Conservation (phyloP, 2,329 filamentous ascomycete genomes). For the Ramularia collo-cygni region DNA sequence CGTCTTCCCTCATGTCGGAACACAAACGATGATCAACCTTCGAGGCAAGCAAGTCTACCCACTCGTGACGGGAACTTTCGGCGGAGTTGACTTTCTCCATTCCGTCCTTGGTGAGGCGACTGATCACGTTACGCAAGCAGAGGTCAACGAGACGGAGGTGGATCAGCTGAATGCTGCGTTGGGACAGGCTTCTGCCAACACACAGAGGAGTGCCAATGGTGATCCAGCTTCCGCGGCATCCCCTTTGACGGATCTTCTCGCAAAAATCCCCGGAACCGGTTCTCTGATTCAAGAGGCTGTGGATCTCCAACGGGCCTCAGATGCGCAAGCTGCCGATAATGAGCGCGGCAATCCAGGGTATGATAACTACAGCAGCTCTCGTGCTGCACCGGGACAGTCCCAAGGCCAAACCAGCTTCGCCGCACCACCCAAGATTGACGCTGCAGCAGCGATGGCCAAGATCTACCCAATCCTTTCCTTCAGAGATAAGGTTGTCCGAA, state of each 20-base stretch:
- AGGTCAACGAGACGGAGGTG: constrained; percentile 43
- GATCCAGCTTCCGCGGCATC: constrained; percentile 29
- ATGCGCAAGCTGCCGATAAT: constrained; percentile 40
- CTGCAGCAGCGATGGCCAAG: constrained; percentile 41
- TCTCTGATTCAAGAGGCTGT: constrained; percentile 42
- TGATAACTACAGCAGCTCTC: constrained; percentile 11
- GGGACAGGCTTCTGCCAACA: constrained; percentile 33
- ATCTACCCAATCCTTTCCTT: constrained; percentile 96
- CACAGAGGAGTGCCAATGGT: constrained; percentile 25
- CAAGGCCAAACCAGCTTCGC: constrained; percentile 34
- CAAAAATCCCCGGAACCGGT: constrained; percentile 60
- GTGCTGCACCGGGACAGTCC: constrained; percentile 24
- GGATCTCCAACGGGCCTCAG: constrained; percentile 40
- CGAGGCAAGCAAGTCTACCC: constrained; percentile 44
- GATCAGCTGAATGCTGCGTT: constrained; percentile 41
- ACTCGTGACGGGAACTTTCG: constrained; percentile 48
- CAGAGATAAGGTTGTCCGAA: constrained; percentile 85
- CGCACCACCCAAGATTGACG: constrained; percentile 18
- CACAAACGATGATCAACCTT: constrained; percentile 39
- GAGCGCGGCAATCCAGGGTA: constrained; percentile 12
- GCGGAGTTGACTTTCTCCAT: constrained; percentile 46
- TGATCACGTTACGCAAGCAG: constrained; percentile 44
- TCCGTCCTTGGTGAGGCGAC: constrained; percentile 45
- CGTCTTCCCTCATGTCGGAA: constrained; percentile 49
- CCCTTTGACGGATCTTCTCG: constrained; percentile 62